Percentiles rank a stretch among this genome's conserved stretches.
Conservation (phyloP, 176 grass and related monocot genomes). For the Juncus effusus region DNA sequence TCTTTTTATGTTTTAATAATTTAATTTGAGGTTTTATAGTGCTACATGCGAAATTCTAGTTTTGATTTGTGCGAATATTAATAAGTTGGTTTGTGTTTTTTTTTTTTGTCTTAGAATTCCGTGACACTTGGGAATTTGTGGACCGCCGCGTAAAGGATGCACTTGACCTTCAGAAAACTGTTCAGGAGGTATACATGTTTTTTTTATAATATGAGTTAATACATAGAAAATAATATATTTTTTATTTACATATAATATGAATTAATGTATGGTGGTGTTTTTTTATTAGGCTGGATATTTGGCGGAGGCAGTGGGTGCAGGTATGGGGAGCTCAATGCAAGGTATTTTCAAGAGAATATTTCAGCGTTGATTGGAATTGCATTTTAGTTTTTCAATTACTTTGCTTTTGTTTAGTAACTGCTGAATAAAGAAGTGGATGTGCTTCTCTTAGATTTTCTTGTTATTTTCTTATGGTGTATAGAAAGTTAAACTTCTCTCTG, state of each 20-base stretch:
- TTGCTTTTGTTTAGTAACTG: conserved; percentile 5
- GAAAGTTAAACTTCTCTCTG: no score
- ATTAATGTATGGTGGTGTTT: no score
- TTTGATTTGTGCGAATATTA: no score
- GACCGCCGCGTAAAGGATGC: conserved; percentile 60
- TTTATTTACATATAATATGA: no score
- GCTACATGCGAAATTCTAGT: no score
- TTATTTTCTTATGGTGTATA: no score
- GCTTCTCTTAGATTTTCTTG: background rate
- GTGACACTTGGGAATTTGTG: conserved; percentile 82
- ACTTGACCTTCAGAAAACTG: conserved; percentile 76
- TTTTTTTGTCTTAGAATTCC: conserved; percentile 44
- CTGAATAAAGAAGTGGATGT: background rate
- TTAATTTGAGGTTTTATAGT: no score
- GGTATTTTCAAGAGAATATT: conserved; percentile 61
- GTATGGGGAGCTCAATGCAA: conserved; percentile 63
- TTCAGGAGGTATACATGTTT: conserved; percentile 59
- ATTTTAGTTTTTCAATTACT: background rate
- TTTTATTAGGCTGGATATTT: conserved; percentile 57
- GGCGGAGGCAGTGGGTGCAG: conserved; percentile 69
- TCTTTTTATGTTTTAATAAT: no score
- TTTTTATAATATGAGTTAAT: background rate
- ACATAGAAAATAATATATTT: background rate
- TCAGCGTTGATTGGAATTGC: conserved; percentile 36
- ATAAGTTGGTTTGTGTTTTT: background rate